phyloP scores from a whole-genome alignment of 2,329 filamentous ascomycete genomes.

The Cadophora luteo-olivacea region DNA sequence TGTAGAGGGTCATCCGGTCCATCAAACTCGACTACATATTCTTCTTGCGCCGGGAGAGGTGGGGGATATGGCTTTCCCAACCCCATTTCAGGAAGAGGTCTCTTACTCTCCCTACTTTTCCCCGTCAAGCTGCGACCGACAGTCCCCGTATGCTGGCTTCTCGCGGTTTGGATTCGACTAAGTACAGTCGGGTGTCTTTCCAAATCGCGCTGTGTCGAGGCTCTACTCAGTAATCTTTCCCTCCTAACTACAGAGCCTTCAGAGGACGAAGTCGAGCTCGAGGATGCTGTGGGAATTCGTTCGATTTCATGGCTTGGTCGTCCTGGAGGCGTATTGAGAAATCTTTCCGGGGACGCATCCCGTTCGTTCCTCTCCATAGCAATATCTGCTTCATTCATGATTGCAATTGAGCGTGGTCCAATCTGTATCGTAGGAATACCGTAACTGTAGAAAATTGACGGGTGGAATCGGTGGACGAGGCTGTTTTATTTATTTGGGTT shows the following conservation, averaged over 20 bases:
- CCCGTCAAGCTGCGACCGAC: slow-evolving; percentile 61
- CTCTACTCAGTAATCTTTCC: slow-evolving; percentile 60
- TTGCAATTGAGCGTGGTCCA: slow-evolving; percentile 19
- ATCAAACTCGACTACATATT: slow-evolving; percentile 86
- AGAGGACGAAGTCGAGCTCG: slow-evolving; percentile 56
- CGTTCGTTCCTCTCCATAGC: slow-evolving; percentile 50
- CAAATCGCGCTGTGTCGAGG: slow-evolving; percentile 70
- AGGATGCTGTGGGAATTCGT: slow-evolving; percentile 61
- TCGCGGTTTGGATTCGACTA: slow-evolving; percentile 72
- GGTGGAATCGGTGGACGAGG: neutral
- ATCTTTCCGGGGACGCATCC: slow-evolving; percentile 55
- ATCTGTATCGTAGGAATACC: slow-evolving; percentile 1
- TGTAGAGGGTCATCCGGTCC: slow-evolving; percentile 84
- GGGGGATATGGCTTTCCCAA: slow-evolving; percentile 79
- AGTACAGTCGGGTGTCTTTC: slow-evolving; percentile 74
- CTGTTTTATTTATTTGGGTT: slow-evolving; percentile 11
- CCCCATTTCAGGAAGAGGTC: slow-evolving; percentile 72
- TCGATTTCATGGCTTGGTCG: slow-evolving; percentile 61
- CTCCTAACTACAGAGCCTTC: slow-evolving; percentile 46
- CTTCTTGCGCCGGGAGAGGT: slow-evolving; percentile 70
- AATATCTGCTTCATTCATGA: slow-evolving; percentile 41
- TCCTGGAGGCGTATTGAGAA: slow-evolving; percentile 35
- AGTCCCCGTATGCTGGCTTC: slow-evolving; percentile 73
- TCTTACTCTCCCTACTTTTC: slow-evolving; percentile 57
- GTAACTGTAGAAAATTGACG: neutral